phyloP scores from a whole-genome alignment of 768 basidiomycete genomes.

The Serendipita indica region DNA sequence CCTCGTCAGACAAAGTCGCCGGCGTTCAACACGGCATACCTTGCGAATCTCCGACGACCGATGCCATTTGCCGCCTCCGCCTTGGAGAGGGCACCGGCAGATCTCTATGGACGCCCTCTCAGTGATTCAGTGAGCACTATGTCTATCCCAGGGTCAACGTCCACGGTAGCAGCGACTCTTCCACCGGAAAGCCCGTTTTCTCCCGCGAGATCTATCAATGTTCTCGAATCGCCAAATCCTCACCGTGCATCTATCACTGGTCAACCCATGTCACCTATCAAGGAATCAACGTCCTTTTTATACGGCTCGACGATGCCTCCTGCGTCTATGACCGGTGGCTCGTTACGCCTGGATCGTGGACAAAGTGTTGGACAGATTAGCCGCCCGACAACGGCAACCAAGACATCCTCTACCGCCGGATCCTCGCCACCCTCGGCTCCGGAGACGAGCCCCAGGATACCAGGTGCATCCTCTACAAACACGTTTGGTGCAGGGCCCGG shows the following conservation, averaged over 20 bases:
- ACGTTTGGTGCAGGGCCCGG: neutral
- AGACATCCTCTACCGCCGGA: neutral
- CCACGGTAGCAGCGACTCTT: neutral
- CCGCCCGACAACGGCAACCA: neutral
- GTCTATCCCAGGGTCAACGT: neutral
- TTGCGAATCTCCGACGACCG: neutral
- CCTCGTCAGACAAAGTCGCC: neutral
- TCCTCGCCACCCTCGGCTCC: neutral
- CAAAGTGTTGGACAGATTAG: neutral
- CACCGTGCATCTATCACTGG: neutral
- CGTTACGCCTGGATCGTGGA: neutral
- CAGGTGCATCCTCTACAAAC: neutral
- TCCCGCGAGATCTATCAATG: neutral
- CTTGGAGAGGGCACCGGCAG: neutral
- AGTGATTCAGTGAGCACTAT: neutral
- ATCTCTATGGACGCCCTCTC: neutral
- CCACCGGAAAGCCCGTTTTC: slow-evolving; percentile 4
- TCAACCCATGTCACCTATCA: neutral
- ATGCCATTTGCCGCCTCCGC: neutral
- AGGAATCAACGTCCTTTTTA: neutral
- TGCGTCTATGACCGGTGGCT: neutral
- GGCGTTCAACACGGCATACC: neutral
- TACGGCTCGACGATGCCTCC: neutral
- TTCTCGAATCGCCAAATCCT: neutral
- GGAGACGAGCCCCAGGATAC: neutral